phyloP scores from a whole-genome alignment of 371 early-diverging fungal genomes.

The Mortierella sp. region DNA sequence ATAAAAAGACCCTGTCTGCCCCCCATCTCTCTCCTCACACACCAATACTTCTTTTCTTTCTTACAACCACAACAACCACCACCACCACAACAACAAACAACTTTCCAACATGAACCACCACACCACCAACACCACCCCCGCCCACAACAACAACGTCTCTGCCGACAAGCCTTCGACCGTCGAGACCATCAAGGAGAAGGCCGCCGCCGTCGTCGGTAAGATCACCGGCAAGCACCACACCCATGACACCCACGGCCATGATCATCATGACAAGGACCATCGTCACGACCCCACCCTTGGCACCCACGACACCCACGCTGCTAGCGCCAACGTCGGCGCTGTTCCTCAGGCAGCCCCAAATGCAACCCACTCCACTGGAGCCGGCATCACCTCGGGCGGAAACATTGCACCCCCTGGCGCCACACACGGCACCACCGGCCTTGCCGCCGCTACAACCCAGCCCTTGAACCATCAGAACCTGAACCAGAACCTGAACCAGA shows the following conservation, averaged over 20 bases:
- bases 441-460: neutral
- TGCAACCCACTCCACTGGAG: neutral
- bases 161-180: conserved; percentile 56
- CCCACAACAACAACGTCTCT: conserved; percentile 12
- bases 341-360: neutral
- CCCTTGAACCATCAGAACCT: neutral
- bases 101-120: conserved; percentile 1
- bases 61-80: neutral
- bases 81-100: conserved; percentile 10
- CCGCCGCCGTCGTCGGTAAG: conserved; percentile 53
- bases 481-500: neutral
- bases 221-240: conserved; percentile 37
- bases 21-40: neutral
- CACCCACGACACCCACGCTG: neutral
- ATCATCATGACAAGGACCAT: too few species aligned
- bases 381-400: neutral
- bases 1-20: neutral
- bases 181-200: conserved; percentile 63
- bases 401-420: neutral
- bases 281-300: neutral
- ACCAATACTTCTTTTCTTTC: neutral
- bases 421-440: neutral
- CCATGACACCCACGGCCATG: neutral
- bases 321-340: neutral
- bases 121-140: conserved; percentile 25